A percentile compares a stretch with the other conserved stretches of the same genome.
These are phyloP conservation scores for Zygoascus biomembranicola DNA, from an alignment of 805 yeast species.

Conservation along the genomic window DNA sequence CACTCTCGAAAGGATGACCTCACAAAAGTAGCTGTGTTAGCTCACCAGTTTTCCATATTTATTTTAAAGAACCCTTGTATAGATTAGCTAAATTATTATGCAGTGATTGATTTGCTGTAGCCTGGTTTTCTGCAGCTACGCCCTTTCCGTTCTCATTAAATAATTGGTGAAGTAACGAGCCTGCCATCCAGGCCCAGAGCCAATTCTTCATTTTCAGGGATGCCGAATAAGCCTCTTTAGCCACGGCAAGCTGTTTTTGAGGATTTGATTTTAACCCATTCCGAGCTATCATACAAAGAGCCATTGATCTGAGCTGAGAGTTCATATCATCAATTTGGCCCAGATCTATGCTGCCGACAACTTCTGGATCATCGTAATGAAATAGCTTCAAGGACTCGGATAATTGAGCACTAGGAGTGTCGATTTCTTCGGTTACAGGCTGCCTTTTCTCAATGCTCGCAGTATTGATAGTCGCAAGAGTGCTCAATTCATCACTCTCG, in stretches of 20 bases:
- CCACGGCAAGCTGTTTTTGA: not conserved
- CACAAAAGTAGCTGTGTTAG: not conserved
- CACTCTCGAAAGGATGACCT: not conserved
- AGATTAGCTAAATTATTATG: not conserved
- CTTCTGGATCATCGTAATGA: not conserved
- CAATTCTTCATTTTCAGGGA: not conserved
- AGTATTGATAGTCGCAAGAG: not conserved
- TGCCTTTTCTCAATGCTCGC: not conserved
- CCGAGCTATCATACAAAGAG: not conserved
- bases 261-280: not conserved
- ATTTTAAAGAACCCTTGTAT: not conserved
- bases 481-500: not conserved
- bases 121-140: not conserved
- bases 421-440: not conserved
- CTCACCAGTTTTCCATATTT: not conserved
- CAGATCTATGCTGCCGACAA: not conserved
- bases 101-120: not conserved
- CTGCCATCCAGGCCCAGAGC: constrained; percentile 4
- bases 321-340: not conserved
- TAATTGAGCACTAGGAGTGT: not conserved
- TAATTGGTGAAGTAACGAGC: not conserved
- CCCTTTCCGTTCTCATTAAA: not conserved
- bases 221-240: constrained; percentile 3
- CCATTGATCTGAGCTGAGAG: not conserved
- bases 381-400: not conserved